Percentiles rank a stretch among this genome's conserved stretches.
Conservation (phyloP, 805 yeast genomes). For the Monosporozyma aquatica region DNA sequence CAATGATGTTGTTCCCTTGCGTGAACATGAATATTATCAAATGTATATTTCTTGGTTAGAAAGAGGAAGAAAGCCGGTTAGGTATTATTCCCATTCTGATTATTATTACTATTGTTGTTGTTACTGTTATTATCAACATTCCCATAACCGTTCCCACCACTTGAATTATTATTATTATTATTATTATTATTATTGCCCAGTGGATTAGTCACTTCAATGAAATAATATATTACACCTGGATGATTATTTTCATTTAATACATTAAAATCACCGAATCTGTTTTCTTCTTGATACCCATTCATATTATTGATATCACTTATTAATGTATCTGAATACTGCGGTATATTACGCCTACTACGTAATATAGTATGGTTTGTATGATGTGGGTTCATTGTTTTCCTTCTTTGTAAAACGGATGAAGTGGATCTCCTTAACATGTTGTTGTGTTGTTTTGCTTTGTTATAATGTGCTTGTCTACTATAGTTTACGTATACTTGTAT, state of each 20-base stretch:
- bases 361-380: conserved; percentile 4
- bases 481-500: too few species aligned
- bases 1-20: too few species aligned
- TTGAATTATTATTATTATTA: background rate
- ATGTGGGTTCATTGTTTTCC: background rate
- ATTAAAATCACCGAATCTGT: conserved; percentile 8
- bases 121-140: background rate
- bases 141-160: background rate
- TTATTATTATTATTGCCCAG: background rate
- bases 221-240: conserved; percentile 13
- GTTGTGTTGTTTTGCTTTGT: background rate
- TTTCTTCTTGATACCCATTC: conserved; percentile 2
- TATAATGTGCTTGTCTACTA: background rate
- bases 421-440: conserved; percentile 10
- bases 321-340: conserved; percentile 4
- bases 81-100: background rate
- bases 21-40: background rate
- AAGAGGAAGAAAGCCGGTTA: too few species aligned
- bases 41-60: too few species aligned
- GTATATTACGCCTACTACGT: conserved; percentile 8
- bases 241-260: conserved; percentile 9
- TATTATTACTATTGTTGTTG: background rate
- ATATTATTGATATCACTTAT: background rate
- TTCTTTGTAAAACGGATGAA: conserved; percentile 1
- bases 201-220: conserved; percentile 8